Evolutionary conservation across 208 protist species (phyloP), one percentile per base, ranked within the genome.

Genomic region (Leishmania turanica): DNA sequence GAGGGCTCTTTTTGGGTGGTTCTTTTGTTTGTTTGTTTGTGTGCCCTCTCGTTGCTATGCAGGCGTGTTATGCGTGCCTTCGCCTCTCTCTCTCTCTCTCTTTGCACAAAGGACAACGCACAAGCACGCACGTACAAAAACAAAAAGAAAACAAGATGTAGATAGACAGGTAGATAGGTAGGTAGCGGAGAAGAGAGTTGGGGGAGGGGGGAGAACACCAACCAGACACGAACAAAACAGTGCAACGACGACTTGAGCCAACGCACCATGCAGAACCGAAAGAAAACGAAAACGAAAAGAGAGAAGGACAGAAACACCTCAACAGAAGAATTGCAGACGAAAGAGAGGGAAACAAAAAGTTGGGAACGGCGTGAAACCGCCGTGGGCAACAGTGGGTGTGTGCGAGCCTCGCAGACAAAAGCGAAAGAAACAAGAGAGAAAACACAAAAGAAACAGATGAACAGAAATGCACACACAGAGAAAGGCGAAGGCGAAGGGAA

Each of bases 61-160:
- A 24, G 3, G 45, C 8, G 45, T 2, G 45, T 47, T 47, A 7
- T 47, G 45, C 27, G 15, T 73, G 7, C 53, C 74, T 75, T 70
- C 42, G 73, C 49, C n/a, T 69, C 54, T 75, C 51, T 40, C 37
- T 51, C n/a, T 69, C 54, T 75, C 51, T 40, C 37, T 51, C 51
- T 40, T 17, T 60, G 2, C 2, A 62, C 6, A 64, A 64, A 15
- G 27, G 27, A 64, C 31, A 64, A 54, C 58, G 15, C 27, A 34
- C 58, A 13, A 13, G 31, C 8, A 64, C n/a, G 19, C 27, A 64
- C 8, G 24, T 58, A 27, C 7, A 58, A 8, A 82, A 56, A 9
- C 68, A 40, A 40, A 40, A 40, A 40, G 34, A 37, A 37, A 37
- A 37, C 34, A 75, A 64, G 47, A 78, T 40, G 68, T 45, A 45